phyloP scores from a whole-genome alignment of 2,329 filamentous ascomycete genomes.

The Fusarium redolens region DNA sequence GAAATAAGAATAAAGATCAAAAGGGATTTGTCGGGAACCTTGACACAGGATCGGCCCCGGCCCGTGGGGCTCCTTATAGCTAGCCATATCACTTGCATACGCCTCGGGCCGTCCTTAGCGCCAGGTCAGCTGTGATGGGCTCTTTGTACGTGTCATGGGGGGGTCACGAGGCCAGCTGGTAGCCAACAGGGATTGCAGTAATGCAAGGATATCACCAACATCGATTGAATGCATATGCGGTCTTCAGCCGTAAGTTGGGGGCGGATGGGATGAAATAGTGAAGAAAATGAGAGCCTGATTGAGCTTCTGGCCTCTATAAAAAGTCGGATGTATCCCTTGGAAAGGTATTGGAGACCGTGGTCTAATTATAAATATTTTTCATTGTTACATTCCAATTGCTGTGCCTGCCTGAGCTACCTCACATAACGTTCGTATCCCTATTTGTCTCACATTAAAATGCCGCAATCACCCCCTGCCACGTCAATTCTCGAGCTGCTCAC shows the following conservation, averaged over 20 bases:
- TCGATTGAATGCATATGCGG: background rate
- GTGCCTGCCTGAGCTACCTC: too few species aligned
- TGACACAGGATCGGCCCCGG: background rate
- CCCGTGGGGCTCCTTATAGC: slow-evolving; percentile 1
- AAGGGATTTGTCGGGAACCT: background rate
- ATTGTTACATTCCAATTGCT: background rate
- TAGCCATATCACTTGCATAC: background rate
- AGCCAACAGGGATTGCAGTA: background rate
- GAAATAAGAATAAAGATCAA: background rate
- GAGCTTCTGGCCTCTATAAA: background rate
- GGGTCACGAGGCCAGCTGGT: background rate
- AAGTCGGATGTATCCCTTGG: background rate
- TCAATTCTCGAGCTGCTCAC: slow-evolving; percentile 29
- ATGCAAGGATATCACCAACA: slow-evolving; percentile 17
- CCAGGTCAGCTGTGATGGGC: background rate
- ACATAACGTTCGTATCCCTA: background rate
- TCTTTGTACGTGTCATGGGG: background rate
- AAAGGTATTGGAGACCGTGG: too few species aligned
- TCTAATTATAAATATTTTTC: too few species aligned
- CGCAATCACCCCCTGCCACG: background rate
- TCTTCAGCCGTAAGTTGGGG: background rate
- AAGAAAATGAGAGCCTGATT: background rate
- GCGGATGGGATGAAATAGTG: background rate
- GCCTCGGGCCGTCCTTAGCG: background rate
- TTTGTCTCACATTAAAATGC: slow-evolving; percentile 10